Conservation (phyloP, 371 early-diverging fungal species). For the Lichtheimia ornata region DNA sequence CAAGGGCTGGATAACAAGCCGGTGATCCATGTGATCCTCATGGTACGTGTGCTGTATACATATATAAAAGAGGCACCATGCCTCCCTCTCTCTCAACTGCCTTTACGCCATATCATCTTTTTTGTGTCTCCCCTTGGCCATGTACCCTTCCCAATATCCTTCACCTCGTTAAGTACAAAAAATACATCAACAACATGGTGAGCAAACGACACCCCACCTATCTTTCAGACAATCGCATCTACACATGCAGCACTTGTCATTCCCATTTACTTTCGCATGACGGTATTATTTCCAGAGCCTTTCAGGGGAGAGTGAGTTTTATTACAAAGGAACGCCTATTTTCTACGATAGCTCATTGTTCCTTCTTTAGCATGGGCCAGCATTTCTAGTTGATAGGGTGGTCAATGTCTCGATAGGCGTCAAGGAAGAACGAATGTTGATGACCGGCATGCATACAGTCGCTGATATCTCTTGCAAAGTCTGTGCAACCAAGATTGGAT, state of each 20-base stretch:
- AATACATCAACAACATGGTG: background rate
- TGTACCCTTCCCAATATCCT: too few species aligned
- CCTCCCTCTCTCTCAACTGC: too few species aligned
- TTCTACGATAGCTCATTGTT: background rate
- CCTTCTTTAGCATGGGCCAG: slow-evolving; percentile 57
- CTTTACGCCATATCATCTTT: too few species aligned
- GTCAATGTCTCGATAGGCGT: slow-evolving; percentile 63
- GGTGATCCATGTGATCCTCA: too few species aligned
- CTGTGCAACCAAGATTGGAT: slow-evolving; percentile 75
- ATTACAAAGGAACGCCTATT: background rate
- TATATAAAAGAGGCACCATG: too few species aligned
- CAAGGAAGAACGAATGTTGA: slow-evolving; percentile 68
- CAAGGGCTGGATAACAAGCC: too few species aligned
- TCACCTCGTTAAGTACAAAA: too few species aligned
- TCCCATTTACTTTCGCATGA: slow-evolving; percentile 23
- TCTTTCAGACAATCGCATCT: slow-evolving; percentile 15
- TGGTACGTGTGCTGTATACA: too few species aligned
- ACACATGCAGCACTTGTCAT: slow-evolving; percentile 24
- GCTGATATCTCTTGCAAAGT: slow-evolving; percentile 70
- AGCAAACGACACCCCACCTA: slow-evolving; percentile 17
- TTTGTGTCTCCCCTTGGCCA: too few species aligned
- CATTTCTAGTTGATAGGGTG: slow-evolving; percentile 70
- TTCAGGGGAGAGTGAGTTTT: slow-evolving; percentile 21
- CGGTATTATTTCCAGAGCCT: slow-evolving; percentile 21
- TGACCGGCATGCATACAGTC: slow-evolving; percentile 82